Evolutionary conservation across 108 stramenopile species (phyloP).

Genomic region (Nitzschia sp.): DNA sequence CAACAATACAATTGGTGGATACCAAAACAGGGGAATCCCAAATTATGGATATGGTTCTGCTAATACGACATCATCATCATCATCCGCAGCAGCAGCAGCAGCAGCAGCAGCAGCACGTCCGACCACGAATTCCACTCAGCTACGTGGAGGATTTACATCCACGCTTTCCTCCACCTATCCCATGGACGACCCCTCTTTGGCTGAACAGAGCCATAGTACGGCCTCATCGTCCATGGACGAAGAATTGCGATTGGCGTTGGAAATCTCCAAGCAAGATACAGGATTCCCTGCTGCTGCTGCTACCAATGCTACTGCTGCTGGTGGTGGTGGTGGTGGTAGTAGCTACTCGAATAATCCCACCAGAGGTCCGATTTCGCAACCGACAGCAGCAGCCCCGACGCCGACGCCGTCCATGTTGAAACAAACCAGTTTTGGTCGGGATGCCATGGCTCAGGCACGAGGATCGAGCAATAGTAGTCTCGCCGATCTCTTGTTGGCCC

Average conservation of each 20-base stretch:
- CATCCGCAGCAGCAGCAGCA: no score
- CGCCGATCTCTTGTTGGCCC: slow-evolving; percentile 19
- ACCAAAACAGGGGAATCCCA: neutral
- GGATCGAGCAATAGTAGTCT: slow-evolving; percentile 7
- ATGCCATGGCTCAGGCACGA: slow-evolving; percentile 8
- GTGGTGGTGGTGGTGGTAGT: neutral
- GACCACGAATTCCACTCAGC: no score
- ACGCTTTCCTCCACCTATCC: neutral
- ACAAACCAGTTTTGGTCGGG: slow-evolving; percentile 7
- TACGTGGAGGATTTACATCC: no score
- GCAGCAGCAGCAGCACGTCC: no score
- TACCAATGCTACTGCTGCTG: no score
- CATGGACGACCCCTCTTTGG: neutral
- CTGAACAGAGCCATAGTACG: neutral
- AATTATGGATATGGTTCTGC: neutral
- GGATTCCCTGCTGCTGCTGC: no score
- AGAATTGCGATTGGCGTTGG: slow-evolving; percentile 17
- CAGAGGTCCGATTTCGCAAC: neutral
- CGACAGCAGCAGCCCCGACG: neutral
- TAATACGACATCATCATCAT: no score
- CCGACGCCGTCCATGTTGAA: neutral
- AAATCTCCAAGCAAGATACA: slow-evolving; percentile 23
- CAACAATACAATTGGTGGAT: neutral
- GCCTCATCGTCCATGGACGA: slow-evolving; percentile 12
- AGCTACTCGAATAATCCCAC: neutral